Percentiles rank a stretch among this genome's conserved stretches.
Evolutionary conservation across 164 flowering plant genomes (phyloP).

Genomic region (Sedum album): DNA sequence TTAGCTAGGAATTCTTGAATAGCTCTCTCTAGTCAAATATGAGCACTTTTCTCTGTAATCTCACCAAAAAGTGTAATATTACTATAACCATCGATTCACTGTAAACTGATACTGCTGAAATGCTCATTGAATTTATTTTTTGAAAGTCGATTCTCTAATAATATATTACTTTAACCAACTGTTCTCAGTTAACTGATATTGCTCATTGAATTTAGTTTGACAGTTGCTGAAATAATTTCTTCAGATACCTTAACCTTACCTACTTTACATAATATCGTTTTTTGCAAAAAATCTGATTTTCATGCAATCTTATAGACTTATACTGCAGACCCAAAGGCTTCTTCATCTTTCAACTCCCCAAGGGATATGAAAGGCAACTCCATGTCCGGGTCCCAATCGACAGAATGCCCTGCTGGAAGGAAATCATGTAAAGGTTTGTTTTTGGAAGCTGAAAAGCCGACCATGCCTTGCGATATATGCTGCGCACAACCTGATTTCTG

Average conservation of each 20-base stretch:
- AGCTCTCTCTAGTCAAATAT: background rate
- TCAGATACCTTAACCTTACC: background rate
- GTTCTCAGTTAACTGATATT: background rate
- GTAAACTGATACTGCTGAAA: background rate
- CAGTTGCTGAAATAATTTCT: background rate
- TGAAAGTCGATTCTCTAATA: too few species aligned
- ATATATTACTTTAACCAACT: background rate
- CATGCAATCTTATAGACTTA: background rate
- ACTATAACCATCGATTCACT: background rate
- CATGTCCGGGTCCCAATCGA: constrained; percentile 17
- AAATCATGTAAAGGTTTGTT: constrained; percentile 35
- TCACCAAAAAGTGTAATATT: background rate
- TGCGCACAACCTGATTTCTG: constrained; percentile 55
- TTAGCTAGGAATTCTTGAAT: background rate
- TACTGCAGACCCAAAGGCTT: background rate
- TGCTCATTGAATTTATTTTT: background rate
- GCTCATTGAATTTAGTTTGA: background rate
- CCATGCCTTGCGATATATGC: constrained; percentile 54
- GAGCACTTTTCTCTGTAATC: background rate
- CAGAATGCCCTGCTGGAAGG: constrained; percentile 63
- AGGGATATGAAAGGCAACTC: constrained; percentile 8
- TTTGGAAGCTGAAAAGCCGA: constrained; percentile 16
- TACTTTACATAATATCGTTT: background rate
- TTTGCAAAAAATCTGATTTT: background rate
- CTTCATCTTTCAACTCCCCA: background rate